Percentiles rank a stretch among this genome's conserved stretches.
These are phyloP conservation scores for Cladosporium colombiae DNA, from an alignment of 2,329 filamentous ascomycete genomes.

Conservation along the genomic window DNA sequence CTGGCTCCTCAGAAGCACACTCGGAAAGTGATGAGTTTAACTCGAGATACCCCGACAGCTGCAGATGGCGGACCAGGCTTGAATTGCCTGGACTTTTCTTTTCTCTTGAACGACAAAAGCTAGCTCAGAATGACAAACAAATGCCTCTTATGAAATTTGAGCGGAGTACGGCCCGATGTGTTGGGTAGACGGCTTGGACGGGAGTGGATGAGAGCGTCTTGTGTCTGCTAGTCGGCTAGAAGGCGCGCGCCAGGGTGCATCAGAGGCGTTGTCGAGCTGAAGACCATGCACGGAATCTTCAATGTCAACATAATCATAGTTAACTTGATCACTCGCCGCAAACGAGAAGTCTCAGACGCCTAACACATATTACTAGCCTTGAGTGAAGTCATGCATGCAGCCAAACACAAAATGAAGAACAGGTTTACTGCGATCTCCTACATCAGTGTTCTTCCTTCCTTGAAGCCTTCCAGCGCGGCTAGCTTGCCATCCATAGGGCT, in stretches of 20 bases:
- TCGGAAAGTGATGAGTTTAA: slow-evolving; percentile 16
- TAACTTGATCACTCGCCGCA: not conserved
- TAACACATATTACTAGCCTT: not conserved
- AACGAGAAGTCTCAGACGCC: rapidly evolving
- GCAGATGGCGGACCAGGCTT: slow-evolving; percentile 13
- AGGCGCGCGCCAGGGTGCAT: not conserved
- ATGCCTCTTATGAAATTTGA: not conserved
- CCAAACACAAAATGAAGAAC: not conserved
- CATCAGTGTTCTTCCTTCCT: not conserved
- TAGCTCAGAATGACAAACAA: slow-evolving; percentile 19
- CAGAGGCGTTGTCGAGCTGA: not conserved
- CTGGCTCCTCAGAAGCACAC: slow-evolving; percentile 20
- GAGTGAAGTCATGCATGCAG: not conserved
- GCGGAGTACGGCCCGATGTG: not conserved
- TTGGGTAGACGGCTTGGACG: not conserved
- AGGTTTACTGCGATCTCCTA: not conserved
- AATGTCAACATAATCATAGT: not conserved
- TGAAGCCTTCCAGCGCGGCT: not conserved
- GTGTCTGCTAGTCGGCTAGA: not conserved
- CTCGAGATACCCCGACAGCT: slow-evolving; percentile 20
- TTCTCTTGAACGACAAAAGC: slow-evolving; percentile 11
- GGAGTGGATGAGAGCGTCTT: not conserved
- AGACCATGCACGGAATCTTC: not conserved
- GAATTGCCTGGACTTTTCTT: slow-evolving; percentile 9
- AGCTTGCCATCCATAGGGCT: slow-evolving; percentile 2